Evolutionary conservation across 2,329 filamentous ascomycete species (phyloP), one percentile per base, ranked within the genome.

Genomic region (Bertia moriformis): DNA sequence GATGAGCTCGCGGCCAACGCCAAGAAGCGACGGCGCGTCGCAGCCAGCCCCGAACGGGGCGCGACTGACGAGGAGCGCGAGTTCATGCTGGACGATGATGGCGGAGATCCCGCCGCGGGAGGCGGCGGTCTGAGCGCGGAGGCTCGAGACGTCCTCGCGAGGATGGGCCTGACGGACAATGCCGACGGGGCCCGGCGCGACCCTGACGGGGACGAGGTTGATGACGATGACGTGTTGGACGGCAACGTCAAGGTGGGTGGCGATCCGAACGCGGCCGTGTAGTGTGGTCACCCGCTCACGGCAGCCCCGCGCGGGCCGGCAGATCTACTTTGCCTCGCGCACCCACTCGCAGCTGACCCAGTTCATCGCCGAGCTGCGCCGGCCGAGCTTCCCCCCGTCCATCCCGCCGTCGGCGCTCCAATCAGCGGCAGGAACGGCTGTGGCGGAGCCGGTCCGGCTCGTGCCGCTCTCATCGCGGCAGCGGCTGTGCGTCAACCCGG

Each of bases 331-430:
- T 59, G 91, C 87, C 41, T 95, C 88, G 4, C 73, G 88, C 52
- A 95, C 88, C 1, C 88, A 95, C 56, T 95, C 88, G 2, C 88
- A 95, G 51, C 61, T 95, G 13, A 81, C 82, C 1, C 88, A 95
- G 52, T 93, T 95, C 56, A 78, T 89, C 14, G 71, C 77, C 32
- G 88, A 95, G 55, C 61, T 95, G 38, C 74, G 79, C 2, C 76
- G 85, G 19, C 83, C 93, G n/a, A 61, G 62, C 1, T 76, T 93
- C 43, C 84, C 87, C 3, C 68, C 84, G 0, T 84, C 81, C 2
- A 57, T 91, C 2, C 73, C 75, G 1, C 45, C 50, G 2, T 60
- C 60, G 0, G 39, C 67, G 18, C 44, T 51, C 14, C 43, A 10
- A 44, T 41, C 13, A 32, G 37, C 2, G 18, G 24, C 17, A 15